Base-by-base conservation (phyloP, 805 yeast species). In the Peterozyma xylosa region DNA sequence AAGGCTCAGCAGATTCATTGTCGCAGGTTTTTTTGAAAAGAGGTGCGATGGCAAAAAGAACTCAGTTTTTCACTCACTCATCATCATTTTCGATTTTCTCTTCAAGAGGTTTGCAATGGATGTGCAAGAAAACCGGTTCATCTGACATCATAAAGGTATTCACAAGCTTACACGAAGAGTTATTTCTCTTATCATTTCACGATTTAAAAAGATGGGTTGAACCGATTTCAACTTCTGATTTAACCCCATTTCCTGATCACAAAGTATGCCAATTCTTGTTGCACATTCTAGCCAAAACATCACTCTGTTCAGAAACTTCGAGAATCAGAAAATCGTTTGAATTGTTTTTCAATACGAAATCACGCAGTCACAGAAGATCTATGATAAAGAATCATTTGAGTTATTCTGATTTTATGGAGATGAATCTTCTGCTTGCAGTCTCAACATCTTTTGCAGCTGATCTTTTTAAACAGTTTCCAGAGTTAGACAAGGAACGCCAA, bases 51-150 rank as follows among this genome's bases (percentile, higher is more conserved):
- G 53, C 50, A n/a, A 50, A 49, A 30, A 55, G 42, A 9, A 44
- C 48, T 15, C 41, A 50, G 5, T 60, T 50, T 42, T 49, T 54
- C 42, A 57, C 53, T 10, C 45, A 54, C 5, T 65, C 64, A 42
- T 50, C 62, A 1, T 53, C 66, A 1, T 56, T 71, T 42, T 67
- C 74, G 1, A 47, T 72, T n/a, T 60, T 72, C 38, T 64, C 74
- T 5, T 51, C 58, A 3, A 47, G 52, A 34, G 78, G 79, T 10
- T 33, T 73, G 6, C 51, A 53, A 35, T 69, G 76, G 75, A 48
- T 73, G 9, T 53, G 55, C 10, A 44, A 43, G 11, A 46, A 47
- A 14, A 29, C 60, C 17, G 45, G 53, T 21, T 37, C 55, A 35
- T 44, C 48, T 1, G 39, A 44, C 2, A 35, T 43, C 7, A 34